These are phyloP conservation scores for Funneliformis geosporum DNA, from an alignment of 192 early-diverging fungal species.

Conservation along the genomic window DNA sequence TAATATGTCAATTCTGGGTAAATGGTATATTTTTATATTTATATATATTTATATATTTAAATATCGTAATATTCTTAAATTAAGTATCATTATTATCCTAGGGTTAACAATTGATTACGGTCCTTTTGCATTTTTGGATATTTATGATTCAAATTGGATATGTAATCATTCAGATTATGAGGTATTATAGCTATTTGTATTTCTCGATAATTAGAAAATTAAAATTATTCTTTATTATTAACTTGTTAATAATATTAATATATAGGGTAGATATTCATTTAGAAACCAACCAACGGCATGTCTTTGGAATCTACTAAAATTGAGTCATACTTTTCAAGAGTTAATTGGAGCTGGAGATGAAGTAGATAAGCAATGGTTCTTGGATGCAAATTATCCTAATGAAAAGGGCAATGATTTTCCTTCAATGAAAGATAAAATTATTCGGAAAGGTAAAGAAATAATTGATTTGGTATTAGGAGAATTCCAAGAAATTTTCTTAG, in stretches of 20 bases:
- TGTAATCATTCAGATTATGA: conserved; percentile 78
- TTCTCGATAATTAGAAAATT: no score
- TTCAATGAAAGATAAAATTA: conserved; percentile 33
- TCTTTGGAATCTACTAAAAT: conserved; percentile 74
- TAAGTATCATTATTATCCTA: background rate
- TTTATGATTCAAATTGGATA: conserved; percentile 75
- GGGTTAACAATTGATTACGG: conserved; percentile 89
- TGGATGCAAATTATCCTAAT: conserved; percentile 3
- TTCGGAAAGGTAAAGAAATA: conserved; percentile 43
- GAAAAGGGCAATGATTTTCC: conserved; percentile 29
- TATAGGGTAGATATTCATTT: conserved; percentile 72
- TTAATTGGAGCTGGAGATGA: conserved; percentile 62
- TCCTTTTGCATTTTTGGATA: conserved; percentile 83
- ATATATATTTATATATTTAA: background rate
- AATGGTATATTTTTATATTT: background rate
- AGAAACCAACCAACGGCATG: conserved; percentile 76
- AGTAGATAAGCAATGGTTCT: conserved; percentile 46
- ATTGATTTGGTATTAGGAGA: conserved; percentile 55
- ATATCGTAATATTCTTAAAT: background rate
- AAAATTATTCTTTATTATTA: no score
- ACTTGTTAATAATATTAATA: no score
- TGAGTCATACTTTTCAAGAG: conserved; percentile 67
- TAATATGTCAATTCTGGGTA: conserved; percentile 76
- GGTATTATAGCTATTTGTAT: no score
- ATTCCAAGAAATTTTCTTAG: conserved; percentile 53